Percentiles rank a stretch among this genome's conserved stretches.
Evolutionary conservation across 169 alveolate species (phyloP).

Genomic region (Fabrea salina): DNA sequence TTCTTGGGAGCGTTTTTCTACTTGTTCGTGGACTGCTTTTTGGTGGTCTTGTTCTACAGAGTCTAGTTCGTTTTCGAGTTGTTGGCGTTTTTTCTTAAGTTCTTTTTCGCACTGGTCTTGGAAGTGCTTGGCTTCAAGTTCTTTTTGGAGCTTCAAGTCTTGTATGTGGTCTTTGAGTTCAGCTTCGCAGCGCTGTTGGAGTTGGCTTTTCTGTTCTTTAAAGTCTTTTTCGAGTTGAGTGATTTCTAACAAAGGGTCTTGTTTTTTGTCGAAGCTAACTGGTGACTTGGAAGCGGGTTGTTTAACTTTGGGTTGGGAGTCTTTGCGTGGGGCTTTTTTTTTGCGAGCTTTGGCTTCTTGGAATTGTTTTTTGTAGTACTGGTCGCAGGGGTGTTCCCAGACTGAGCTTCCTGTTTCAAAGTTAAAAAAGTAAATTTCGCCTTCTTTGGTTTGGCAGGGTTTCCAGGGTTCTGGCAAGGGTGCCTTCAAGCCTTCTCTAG

Average conservation of each 20-base stretch:
- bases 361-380: constrained; percentile 71
- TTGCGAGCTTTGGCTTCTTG: constrained; percentile 50
- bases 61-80: not conserved
- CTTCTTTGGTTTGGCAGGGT: constrained; percentile 71
- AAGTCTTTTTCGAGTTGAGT: constrained; percentile 22
- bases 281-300: not conserved
- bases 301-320: not conserved
- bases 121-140: not conserved
- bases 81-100: not conserved
- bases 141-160: not conserved
- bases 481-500: constrained; percentile 75
- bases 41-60: not conserved
- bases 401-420: constrained; percentile 60
- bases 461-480: constrained; percentile 84
- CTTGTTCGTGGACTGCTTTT: not conserved
- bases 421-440: constrained; percentile 72
- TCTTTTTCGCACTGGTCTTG: constrained; percentile 5
- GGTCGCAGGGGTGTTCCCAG: constrained; percentile 85
- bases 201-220: not conserved
- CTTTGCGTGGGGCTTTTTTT: not conserved
- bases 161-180: not conserved
- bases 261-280: not conserved
- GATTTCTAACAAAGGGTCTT: not conserved
- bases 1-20: not conserved
- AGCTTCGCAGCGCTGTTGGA: not conserved